These are phyloP conservation scores for Cyberlindnera lachancei DNA, from an alignment of 805 yeast genomes.

Conservation along the genomic window DNA sequence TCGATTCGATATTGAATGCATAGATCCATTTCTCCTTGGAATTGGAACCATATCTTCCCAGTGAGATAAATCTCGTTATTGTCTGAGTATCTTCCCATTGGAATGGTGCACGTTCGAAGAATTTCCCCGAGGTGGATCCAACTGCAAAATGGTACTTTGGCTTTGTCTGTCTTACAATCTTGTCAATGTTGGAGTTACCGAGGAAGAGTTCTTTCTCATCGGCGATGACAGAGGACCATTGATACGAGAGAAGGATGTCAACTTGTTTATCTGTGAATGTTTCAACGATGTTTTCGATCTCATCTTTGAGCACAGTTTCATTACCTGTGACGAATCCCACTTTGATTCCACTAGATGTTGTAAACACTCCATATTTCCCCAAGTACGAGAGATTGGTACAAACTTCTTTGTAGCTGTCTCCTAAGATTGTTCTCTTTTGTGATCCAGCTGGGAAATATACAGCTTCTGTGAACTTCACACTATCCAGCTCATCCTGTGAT, in stretches of 20 bases:
- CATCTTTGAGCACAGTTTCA: slow-evolving; percentile 7
- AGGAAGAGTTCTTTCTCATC: slow-evolving; percentile 35
- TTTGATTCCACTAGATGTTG: slow-evolving; percentile 36
- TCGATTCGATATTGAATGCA: slow-evolving; percentile 45
- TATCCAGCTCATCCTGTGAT: neutral
- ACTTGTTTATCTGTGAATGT: slow-evolving; percentile 21
- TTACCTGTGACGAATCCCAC: slow-evolving; percentile 38
- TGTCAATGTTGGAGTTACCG: slow-evolving; percentile 41
- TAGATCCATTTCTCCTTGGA: slow-evolving; percentile 62
- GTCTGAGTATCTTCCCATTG: slow-evolving; percentile 39
- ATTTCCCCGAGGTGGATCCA: slow-evolving; percentile 41
- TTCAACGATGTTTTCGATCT: slow-evolving; percentile 21
- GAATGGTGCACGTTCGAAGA: slow-evolving; percentile 51
- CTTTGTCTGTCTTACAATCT: slow-evolving; percentile 31
- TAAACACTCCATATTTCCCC: slow-evolving; percentile 29
- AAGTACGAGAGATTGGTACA: slow-evolving; percentile 7
- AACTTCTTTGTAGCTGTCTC: slow-evolving; percentile 2
- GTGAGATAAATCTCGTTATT: slow-evolving; percentile 56
- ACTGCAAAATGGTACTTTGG: slow-evolving; percentile 67
- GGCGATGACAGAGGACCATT: slow-evolving; percentile 55
- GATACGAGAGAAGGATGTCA: slow-evolving; percentile 52
- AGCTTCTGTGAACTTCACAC: slow-evolving; percentile 8
- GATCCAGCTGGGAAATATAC: slow-evolving; percentile 19
- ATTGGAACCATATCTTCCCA: slow-evolving; percentile 53
- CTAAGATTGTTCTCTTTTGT: slow-evolving; percentile 6